These are phyloP conservation scores for Wickerhamiella bombiphila DNA, from an alignment of 805 yeast genomes.

Conservation along the genomic window DNA sequence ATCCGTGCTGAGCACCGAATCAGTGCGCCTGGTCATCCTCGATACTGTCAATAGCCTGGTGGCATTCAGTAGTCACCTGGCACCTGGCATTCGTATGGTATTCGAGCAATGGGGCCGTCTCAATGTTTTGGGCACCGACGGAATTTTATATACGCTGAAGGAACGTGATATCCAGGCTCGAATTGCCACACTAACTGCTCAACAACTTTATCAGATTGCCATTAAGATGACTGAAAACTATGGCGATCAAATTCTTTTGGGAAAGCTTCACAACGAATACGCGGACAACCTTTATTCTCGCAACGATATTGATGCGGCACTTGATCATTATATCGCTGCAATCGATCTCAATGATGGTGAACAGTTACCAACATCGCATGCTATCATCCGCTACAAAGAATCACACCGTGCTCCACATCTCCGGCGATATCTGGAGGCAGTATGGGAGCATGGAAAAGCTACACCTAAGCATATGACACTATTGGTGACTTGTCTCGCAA, in stretches of 20 bases:
- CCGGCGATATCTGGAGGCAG: constrained; percentile 45
- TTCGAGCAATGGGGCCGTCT: constrained; percentile 43
- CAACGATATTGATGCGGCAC: constrained; percentile 53
- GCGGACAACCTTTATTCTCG: constrained; percentile 61
- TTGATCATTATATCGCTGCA: constrained; percentile 55
- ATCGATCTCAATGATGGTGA: constrained; percentile 32
- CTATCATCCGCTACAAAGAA: constrained; percentile 66
- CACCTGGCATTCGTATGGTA: constrained; percentile 46
- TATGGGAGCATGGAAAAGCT: constrained; percentile 42
- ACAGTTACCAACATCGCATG: constrained; percentile 38
- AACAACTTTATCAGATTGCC: constrained; percentile 62
- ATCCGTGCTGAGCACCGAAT: constrained; percentile 17
- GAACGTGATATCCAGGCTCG: constrained; percentile 58
- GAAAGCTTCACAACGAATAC: constrained; percentile 31
- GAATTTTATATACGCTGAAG: constrained; percentile 49
- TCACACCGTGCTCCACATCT: constrained; percentile 55
- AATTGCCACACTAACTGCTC: constrained; percentile 48
- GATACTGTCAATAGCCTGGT: constrained; percentile 59
- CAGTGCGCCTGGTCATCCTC: constrained; percentile 48
- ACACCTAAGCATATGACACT: constrained; percentile 72
- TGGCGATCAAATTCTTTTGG: constrained; percentile 20
- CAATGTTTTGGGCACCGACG: constrained; percentile 57
- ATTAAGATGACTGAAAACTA: constrained; percentile 42
- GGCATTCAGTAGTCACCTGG: constrained; percentile 53
- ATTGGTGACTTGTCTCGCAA: constrained; percentile 64